Percentiles rank a stretch among this genome's conserved stretches.
Evolutionary conservation across 129 eudicot genomes (phyloP).

Genomic region (Flaveria brownii): DNA sequence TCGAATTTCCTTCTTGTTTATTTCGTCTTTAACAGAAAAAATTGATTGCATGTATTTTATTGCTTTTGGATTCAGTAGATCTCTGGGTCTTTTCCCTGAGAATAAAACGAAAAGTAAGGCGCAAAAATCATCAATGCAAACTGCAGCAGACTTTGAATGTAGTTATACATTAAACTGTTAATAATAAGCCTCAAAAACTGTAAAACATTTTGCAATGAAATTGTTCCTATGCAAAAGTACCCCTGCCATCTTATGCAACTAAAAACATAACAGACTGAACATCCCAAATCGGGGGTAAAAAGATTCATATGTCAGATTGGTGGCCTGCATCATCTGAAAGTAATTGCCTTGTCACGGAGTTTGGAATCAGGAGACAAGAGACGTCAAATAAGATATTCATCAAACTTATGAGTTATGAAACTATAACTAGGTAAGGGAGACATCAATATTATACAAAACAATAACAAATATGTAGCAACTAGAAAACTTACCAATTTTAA

Average conservation of each 20-base stretch:
- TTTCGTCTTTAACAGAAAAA: conserved; percentile 85
- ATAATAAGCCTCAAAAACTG: conserved; percentile 1
- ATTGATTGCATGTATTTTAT: conserved; percentile 80
- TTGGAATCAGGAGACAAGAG: neutral
- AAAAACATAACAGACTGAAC: neutral
- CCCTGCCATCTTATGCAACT: neutral
- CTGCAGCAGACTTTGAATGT: neutral
- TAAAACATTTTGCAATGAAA: neutral
- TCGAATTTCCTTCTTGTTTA: conserved; percentile 80
- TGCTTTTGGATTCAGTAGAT: conserved; percentile 89
- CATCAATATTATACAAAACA: conserved; percentile 16
- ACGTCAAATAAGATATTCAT: neutral
- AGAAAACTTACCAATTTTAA: conserved; percentile 70
- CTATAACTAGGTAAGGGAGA: neutral
- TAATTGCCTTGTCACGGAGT: neutral
- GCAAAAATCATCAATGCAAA: conserved; percentile 20
- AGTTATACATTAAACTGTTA: neutral
- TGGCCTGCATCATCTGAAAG: neutral
- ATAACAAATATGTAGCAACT: conserved; percentile 15
- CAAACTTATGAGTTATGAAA: neutral
- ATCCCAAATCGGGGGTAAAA: neutral
- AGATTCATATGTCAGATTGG: neutral
- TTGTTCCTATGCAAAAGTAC: neutral
- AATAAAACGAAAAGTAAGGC: conserved; percentile 3
- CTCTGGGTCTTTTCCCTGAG: conserved; percentile 95